Evolutionary conservation across 108 stramenopile genomes (phyloP).

Genomic region (Cyclotella distinguenda): DNA sequence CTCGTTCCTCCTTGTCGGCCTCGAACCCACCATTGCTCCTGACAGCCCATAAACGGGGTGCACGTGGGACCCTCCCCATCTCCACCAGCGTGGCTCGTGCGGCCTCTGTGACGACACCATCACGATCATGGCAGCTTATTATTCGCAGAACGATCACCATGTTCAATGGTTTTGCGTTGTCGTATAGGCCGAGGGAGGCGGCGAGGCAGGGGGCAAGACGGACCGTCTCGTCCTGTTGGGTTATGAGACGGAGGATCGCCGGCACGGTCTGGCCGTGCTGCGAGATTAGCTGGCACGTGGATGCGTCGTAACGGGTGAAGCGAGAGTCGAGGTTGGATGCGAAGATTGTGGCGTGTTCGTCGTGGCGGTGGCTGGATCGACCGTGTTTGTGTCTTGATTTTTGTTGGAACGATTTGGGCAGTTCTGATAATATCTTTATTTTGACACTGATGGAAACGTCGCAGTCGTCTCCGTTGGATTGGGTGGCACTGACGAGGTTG

Average conservation of each 20-base stretch:
- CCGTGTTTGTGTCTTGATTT: too few relatives aligned
- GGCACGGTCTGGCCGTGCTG: neutral
- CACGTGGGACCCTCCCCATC: constrained; percentile 31
- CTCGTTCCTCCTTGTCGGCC: neutral
- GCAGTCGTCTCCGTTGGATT: too few relatives aligned
- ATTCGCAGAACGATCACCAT: neutral
- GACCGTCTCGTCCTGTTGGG: constrained; percentile 8
- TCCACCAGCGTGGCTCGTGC: constrained; percentile 33
- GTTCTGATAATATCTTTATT: too few relatives aligned
- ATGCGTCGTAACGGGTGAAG: too few relatives aligned
- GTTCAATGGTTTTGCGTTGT: neutral
- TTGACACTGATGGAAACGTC: too few relatives aligned
- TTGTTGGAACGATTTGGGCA: too few relatives aligned
- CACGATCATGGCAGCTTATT: neutral
- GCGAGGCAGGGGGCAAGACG: constrained; percentile 39
- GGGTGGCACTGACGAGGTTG: too few relatives aligned
- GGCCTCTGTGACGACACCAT: constrained; percentile 7
- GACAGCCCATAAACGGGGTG: neutral
- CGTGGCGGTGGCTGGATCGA: too few relatives aligned
- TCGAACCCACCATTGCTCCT: neutral
- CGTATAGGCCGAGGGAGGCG: constrained; percentile 35
- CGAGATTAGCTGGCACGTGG: neutral
- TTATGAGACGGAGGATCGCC: neutral
- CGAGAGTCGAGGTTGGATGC: too few relatives aligned
- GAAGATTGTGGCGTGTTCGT: too few relatives aligned